Percentiles rank a stretch among this genome's conserved stretches.
Conservation (phyloP, 1,284 basidiomycete species). For the Cutaneotrichosporon sp. region DNA sequence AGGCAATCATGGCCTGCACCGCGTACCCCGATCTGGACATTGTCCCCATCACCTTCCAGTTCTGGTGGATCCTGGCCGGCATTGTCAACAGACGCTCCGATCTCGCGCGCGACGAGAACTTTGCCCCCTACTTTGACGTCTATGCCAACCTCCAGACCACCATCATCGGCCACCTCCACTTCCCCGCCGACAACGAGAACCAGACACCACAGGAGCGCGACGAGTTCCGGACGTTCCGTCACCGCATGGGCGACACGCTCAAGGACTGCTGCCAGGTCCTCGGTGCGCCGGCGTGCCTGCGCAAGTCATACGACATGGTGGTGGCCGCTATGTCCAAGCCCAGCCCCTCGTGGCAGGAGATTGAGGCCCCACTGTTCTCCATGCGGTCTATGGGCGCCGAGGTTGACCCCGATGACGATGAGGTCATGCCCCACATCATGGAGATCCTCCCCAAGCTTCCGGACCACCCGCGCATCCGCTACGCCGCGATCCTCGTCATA, state of each 20-base stretch:
- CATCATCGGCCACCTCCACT: constrained; percentile 90
- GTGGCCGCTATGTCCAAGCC: constrained; percentile 63
- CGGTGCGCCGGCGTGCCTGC: constrained; percentile 80
- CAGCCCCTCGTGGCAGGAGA: constrained; percentile 81
- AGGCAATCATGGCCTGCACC: constrained; percentile 92
- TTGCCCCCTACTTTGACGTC: constrained; percentile 66
- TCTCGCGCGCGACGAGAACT: constrained; percentile 27
- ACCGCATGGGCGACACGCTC: constrained; percentile 98
- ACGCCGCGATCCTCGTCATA: constrained; percentile 92
- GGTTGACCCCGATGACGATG: constrained; percentile 78
- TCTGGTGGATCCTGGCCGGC: constrained; percentile 93
- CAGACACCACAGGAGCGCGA: constrained; percentile 85
- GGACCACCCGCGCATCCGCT: constrained; percentile 85
- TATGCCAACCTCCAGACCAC: constrained; percentile 81
- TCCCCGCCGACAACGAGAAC: constrained; percentile 75
- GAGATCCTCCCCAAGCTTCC: constrained; percentile 90
- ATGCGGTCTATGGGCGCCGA: constrained; percentile 98
- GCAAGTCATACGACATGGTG: constrained; percentile 78
- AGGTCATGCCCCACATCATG: constrained; percentile 91
- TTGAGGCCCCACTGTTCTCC: constrained; percentile 96
- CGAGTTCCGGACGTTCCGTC: constrained; percentile 91
- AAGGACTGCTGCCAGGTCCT: constrained; percentile 98
- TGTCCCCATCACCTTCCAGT: constrained; percentile 96
- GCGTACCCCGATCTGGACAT: constrained; percentile 93
- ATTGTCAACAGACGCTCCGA: constrained; percentile 61